Conservation (phyloP, 1,284 basidiomycete genomes). For the Grifola frondosa region DNA sequence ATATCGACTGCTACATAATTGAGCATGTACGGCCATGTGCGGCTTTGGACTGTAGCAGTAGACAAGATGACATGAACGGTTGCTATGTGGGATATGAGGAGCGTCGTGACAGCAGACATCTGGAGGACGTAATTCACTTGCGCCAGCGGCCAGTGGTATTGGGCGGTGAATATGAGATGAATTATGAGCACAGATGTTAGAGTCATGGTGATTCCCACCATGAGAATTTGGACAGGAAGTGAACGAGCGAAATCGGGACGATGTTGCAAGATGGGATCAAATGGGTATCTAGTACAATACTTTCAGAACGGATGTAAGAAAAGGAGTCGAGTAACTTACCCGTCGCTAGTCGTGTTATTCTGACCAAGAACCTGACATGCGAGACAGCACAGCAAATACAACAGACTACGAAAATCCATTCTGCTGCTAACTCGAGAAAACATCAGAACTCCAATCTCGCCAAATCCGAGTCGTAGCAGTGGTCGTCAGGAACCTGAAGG, state of each 20-base stretch:
- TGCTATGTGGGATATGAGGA: conserved; percentile 77
- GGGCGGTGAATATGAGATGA: conserved; percentile 92
- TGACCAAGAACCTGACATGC: conserved; percentile 6
- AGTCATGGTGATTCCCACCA: conserved; percentile 86
- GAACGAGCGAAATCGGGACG: conserved; percentile 82
- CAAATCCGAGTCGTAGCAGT: too few relatives aligned
- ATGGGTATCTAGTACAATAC: conserved; percentile 24
- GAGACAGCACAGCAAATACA: conserved; percentile 5
- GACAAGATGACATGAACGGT: conserved; percentile 75
- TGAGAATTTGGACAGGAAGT: conserved; percentile 87
- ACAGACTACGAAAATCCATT: conserved; percentile 4
- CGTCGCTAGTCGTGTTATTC: conserved; percentile 1
- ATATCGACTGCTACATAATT: conserved; percentile 86
- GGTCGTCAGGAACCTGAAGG: too few relatives aligned
- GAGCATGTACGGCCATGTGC: conserved; percentile 92
- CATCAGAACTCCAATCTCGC: too few relatives aligned
- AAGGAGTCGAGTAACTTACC: background rate
- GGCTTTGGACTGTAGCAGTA: conserved; percentile 60
- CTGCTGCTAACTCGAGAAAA: too few relatives aligned
- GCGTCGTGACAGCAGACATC: conserved; percentile 75
- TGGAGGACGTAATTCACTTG: conserved; percentile 91
- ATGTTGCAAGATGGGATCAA: conserved; percentile 75
- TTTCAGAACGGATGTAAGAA: background rate
- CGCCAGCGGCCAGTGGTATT: conserved; percentile 95
- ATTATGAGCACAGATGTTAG: conserved; percentile 87